Evolutionary conservation across 1,284 basidiomycete genomes (phyloP).

Genomic region (Omphalotus olearius): DNA sequence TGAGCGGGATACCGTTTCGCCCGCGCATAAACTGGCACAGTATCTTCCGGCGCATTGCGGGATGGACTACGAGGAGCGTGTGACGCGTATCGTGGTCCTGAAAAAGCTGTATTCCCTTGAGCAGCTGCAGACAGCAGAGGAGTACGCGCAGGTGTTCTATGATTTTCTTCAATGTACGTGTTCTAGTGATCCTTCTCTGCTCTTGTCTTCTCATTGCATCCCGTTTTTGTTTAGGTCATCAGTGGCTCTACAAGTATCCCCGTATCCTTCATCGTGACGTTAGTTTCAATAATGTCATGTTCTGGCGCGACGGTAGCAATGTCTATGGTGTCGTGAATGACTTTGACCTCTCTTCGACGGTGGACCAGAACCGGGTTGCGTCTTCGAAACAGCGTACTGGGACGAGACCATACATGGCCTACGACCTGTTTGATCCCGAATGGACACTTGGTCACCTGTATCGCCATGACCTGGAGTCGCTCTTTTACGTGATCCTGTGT

Average conservation of each 20-base stretch:
- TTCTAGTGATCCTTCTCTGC: too few relatives aligned
- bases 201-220: too few relatives aligned
- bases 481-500: conserved; percentile 7
- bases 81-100: neutral
- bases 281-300: conserved; percentile 2
- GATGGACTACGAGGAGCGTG: neutral
- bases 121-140: neutral
- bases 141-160: conserved; percentile 3
- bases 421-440: neutral
- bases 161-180: conserved; percentile 5
- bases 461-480: conserved; percentile 10
- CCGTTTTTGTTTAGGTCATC: neutral
- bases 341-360: neutral
- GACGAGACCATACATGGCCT: conserved; percentile 10
- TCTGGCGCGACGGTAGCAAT: neutral
- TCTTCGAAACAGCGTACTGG: conserved; percentile 1
- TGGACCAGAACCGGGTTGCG: neutral
- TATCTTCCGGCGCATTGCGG: neutral
- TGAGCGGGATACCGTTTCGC: neutral
- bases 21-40: neutral
- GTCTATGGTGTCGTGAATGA: conserved; percentile 1
- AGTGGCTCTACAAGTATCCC: conserved; percentile 1
- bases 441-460: neutral
- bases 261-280: conserved; percentile 1
- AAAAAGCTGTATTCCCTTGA: neutral